These are phyloP conservation scores for Colletotrichum tamarilloi DNA, from an alignment of 2,329 filamentous ascomycete species.

Conservation along the genomic window DNA sequence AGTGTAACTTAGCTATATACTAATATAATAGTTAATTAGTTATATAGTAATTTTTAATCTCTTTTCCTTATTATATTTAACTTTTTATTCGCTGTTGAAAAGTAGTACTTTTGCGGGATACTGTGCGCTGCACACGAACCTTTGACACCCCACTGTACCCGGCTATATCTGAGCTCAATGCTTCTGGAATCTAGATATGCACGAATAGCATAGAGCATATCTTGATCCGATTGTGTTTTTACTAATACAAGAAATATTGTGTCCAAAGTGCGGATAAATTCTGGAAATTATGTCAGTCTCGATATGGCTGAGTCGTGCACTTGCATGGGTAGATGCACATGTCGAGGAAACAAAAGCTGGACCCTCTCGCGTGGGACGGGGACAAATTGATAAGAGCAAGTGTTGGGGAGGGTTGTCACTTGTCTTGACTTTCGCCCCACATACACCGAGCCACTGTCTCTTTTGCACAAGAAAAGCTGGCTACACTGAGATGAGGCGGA, in stretches of 20 bases:
- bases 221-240: neutral
- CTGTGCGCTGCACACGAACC: no score
- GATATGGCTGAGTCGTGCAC: neutral
- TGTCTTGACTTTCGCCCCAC: neutral
- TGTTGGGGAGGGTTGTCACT: neutral
- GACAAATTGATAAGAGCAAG: neutral
- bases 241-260: no score
- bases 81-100: no score
- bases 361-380: neutral
- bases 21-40: no score
- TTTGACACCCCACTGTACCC: no score
- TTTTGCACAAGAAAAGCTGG: no score
- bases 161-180: neutral
- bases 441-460: neutral
- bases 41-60: no score
- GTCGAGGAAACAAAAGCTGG: slow-evolving; percentile 9
- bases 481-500: neutral
- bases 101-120: no score
- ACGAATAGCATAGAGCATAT: neutral
- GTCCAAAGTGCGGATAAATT: no score
- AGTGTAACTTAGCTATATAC: no score
- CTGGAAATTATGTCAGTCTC: neutral
- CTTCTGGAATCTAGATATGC: neutral
- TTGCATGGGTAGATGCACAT: neutral
- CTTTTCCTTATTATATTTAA: no score